Evolutionary conservation across 2,329 filamentous ascomycete species (phyloP), one percentile per base, ranked within the genome.

Genomic region (Pseudogymnoascus sp.): DNA sequence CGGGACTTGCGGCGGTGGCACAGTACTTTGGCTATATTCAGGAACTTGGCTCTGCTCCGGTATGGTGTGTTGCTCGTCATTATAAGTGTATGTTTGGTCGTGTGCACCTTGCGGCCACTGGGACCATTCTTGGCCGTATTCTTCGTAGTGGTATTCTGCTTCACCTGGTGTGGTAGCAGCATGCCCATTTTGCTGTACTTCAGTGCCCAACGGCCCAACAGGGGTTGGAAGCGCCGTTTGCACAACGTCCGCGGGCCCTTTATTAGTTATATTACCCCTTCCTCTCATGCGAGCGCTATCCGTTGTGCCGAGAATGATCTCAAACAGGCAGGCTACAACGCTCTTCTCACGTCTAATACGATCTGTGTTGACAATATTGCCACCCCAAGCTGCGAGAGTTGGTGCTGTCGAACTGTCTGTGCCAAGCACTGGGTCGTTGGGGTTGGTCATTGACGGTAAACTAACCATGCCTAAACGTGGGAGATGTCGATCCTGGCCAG

Each of bases 301-400:
- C 35, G 82, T 82, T 0, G 91, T 96, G 1, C 94, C 94, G 18
- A 97, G 86, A 1, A 96, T 79, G 12, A 96, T 83, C 71, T 97
- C 91, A 67, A 97, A 93, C 0, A 88, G 81, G 60, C 91, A 89
- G 0, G 87, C 88, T 20, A 97, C 87, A n/a, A 97, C 91, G 7
- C 90, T 91, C 70, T 96, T 97, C 70, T 96, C 91, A 39, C 92
- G 85, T 58, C 91, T 82, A 25, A 97, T 84, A 54, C 87, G 84
- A 65, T 94, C 88, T 0, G 94, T 99, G 67, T 97, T 91, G 41
- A 96, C 82, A 64, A 97, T 90, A 63, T 86, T 87, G 6, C 86
- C 81, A 39, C 79, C 81, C 78, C 79, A 85, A 9, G 80, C 77
- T 6, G 79, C 76, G 58, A 82, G 72, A 58, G 79, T 75, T 63